phyloP scores from a whole-genome alignment of 2,329 filamentous ascomycete species.

The Aspergillus brunneoviolaceus region DNA sequence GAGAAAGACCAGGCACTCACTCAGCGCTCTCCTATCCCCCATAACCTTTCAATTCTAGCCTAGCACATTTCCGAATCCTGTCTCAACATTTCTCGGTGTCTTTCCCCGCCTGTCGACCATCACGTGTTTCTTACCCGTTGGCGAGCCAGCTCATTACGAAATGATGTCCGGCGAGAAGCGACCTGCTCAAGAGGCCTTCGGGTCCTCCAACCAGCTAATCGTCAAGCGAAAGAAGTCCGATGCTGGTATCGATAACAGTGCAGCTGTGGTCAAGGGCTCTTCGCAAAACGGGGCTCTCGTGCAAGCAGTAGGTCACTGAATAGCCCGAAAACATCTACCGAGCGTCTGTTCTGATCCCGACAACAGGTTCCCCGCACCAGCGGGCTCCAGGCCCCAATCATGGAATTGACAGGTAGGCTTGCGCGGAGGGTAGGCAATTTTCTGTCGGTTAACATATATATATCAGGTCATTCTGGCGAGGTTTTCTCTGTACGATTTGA shows the following conservation, averaged over 20 bases:
- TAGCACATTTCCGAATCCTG: not conserved
- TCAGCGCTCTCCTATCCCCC: not conserved
- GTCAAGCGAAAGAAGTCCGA: constrained; percentile 86
- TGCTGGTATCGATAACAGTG: constrained; percentile 53
- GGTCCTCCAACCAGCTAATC: constrained; percentile 69
- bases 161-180: constrained; percentile 89
- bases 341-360: constrained; percentile 16
- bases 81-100: not conserved
- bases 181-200: constrained; percentile 80
- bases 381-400: constrained; percentile 81
- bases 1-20: not conserved
- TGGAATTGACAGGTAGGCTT: constrained; percentile 75
- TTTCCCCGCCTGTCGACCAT: not conserved
- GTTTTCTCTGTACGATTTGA: constrained; percentile 91
- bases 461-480: constrained; percentile 68
- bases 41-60: not conserved
- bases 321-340: not conserved
- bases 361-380: constrained; percentile 74
- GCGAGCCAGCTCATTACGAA: not conserved
- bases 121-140: not conserved
- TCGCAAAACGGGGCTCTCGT: constrained; percentile 63
- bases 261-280: constrained; percentile 58
- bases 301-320: constrained; percentile 58
- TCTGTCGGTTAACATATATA: constrained; percentile 5
- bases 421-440: not conserved